phyloP scores from a whole-genome alignment of 176 grass and related monocot species.

The Dactylis glomerata region DNA sequence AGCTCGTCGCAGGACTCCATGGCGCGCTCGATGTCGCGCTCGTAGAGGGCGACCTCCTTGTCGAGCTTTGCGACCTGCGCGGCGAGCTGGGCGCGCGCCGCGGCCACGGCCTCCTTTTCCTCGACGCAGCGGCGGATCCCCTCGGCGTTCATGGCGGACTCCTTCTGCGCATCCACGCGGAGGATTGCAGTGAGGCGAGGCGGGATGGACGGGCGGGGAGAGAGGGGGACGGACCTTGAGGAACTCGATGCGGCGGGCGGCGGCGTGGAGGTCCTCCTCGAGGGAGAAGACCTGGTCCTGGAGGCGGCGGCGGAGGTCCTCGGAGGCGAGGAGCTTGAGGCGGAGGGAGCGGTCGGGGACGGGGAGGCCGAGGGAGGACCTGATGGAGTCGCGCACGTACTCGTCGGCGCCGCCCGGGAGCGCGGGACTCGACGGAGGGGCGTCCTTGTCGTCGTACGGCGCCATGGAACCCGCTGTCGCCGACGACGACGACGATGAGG shows the following conservation, averaged over 20 bases:
- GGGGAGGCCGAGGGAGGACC: conserved; percentile 58
- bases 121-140: conserved; percentile 63
- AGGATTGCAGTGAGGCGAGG: neutral
- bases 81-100: conserved; percentile 36
- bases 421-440: neutral
- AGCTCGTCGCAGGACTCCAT: conserved; percentile 81
- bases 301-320: conserved; percentile 65
- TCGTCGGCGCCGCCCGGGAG: neutral
- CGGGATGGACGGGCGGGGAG: neutral
- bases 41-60: conserved; percentile 68
- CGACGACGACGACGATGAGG: neutral
- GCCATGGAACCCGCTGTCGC: neutral
- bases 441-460: neutral
- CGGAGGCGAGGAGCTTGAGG: conserved; percentile 64
- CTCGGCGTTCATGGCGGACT: conserved; percentile 66
- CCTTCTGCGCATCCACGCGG: conserved; percentile 22
- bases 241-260: conserved; percentile 47
- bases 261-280: conserved; percentile 60
- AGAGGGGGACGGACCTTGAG: conserved; percentile 26
- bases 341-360: conserved; percentile 57
- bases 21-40: conserved; percentile 70
- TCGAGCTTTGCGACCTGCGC: conserved; percentile 52
- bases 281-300: conserved; percentile 76
- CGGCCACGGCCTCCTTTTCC: conserved; percentile 47
- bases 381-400: neutral